Evolutionary conservation across 805 yeast genomes (phyloP).

Genomic region (Metschnikowia drakensbergensis): DNA sequence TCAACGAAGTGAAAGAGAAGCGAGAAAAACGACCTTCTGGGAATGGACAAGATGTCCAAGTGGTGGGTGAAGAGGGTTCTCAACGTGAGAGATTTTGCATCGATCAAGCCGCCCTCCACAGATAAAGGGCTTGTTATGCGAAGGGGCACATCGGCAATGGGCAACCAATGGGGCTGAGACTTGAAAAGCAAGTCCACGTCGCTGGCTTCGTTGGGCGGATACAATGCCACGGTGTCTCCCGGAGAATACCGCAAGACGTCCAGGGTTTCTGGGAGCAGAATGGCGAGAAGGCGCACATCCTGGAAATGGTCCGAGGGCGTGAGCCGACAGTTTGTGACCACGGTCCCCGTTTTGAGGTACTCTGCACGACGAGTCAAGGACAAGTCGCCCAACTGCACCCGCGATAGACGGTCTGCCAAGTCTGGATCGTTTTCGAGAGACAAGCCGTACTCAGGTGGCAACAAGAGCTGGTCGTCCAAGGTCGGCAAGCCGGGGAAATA

Average conservation of each 20-base stretch:
- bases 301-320: conserved; percentile 79
- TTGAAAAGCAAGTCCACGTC: conserved; percentile 64
- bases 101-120: conserved; percentile 59
- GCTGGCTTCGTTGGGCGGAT: conserved; percentile 63
- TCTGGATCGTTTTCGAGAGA: conserved; percentile 4
- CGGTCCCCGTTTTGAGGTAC: conserved; percentile 38
- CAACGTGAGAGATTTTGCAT: conserved; percentile 51
- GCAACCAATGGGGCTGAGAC: conserved; percentile 66
- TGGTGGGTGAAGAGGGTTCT: conserved; percentile 73
- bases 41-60: conserved; percentile 77
- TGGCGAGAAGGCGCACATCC: conserved; percentile 67
- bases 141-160: conserved; percentile 61
- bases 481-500: conserved; percentile 22
- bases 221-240: conserved; percentile 78
- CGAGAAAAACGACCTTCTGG: conserved; percentile 78
- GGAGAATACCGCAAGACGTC: conserved; percentile 46
- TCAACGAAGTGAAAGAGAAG: conserved; percentile 63
- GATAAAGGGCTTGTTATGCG: conserved; percentile 34
- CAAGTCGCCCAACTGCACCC: neutral
- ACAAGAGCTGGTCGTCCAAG: conserved; percentile 23
- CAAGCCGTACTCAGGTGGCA: conserved; percentile 27
- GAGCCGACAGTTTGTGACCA: conserved; percentile 53
- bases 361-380: conserved; percentile 8
- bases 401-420: neutral
- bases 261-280: conserved; percentile 30